Percentiles rank a stretch among this genome's conserved stretches.
Conservation (phyloP, 495 filamentous ascomycete genomes). For the Platismatia glauca region DNA sequence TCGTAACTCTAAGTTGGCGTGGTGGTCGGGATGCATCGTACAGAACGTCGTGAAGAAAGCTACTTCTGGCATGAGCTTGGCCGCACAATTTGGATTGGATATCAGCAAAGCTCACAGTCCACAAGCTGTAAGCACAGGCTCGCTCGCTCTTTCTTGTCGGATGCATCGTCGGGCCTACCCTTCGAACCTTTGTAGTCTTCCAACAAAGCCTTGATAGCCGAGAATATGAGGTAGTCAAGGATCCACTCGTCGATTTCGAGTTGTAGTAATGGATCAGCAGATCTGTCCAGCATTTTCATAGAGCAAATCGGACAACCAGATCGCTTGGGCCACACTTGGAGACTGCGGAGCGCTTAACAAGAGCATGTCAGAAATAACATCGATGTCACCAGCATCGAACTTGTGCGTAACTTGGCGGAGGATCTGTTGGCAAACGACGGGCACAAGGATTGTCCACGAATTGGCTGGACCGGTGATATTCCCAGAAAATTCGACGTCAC, state of each 20-base stretch:
- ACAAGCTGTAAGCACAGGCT: conserved; percentile 21
- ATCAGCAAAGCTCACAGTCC: conserved; percentile 14
- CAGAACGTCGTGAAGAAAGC: conserved; percentile 31
- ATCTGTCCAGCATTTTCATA: conserved; percentile 15
- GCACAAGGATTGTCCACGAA: too few species aligned
- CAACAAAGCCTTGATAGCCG: conserved; percentile 32
- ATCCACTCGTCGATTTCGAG: conserved; percentile 43
- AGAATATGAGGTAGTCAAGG: conserved; percentile 47
- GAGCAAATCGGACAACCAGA: not conserved
- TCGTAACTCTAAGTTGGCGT: conserved; percentile 18
- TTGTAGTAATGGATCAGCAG: conserved; percentile 16
- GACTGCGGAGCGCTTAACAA: not conserved
- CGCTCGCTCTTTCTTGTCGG: conserved; percentile 4
- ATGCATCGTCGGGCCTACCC: not conserved
- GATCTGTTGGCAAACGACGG: too few species aligned
- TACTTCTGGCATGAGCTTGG: conserved; percentile 3
- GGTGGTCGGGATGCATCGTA: conserved; percentile 24
- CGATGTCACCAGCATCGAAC: too few species aligned
- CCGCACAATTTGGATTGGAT: not conserved
- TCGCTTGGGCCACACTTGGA: not conserved
- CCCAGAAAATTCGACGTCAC: too few species aligned
- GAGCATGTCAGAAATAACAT: not conserved
- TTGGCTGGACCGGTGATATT: too few species aligned
- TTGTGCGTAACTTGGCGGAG: too few species aligned
- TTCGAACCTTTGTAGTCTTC: conserved; percentile 4